These are phyloP conservation scores for Bretziella fagacearum DNA, from an alignment of 2,329 filamentous ascomycete species.

Conservation along the genomic window DNA sequence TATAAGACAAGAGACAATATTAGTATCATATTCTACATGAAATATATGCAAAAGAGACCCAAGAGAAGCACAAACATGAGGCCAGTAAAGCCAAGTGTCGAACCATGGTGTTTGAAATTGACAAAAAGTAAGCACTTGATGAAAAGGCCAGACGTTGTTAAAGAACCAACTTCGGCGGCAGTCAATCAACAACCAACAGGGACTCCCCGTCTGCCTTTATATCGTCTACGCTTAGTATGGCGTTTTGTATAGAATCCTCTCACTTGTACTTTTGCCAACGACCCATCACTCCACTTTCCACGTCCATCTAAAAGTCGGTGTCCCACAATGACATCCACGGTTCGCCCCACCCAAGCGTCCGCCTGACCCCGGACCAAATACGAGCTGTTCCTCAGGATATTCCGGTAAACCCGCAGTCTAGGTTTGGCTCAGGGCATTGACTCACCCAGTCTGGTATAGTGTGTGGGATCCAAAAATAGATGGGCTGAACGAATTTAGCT, in stretches of 20 bases:
- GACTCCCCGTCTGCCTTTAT: background rate
- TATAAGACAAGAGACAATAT: constrained; percentile 1
- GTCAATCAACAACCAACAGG: background rate
- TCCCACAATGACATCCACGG: background rate
- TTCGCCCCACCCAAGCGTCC: background rate
- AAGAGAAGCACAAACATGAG: background rate
- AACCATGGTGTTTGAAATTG: constrained; percentile 6
- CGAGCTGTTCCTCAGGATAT: too few relatives aligned
- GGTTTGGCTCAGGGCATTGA: too few relatives aligned
- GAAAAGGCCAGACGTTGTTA: background rate
- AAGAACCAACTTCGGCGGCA: background rate
- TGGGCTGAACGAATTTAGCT: too few relatives aligned
- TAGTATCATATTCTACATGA: background rate
- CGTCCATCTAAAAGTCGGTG: constrained; percentile 2
- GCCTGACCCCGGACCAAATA: background rate
- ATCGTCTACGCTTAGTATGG: too few relatives aligned
- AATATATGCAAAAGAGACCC: background rate
- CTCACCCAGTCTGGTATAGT: too few relatives aligned
- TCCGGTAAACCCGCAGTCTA: too few relatives aligned
- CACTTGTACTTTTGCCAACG: background rate
- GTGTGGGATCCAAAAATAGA: too few relatives aligned
- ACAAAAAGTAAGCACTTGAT: constrained; percentile 6
- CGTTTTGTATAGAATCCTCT: too few relatives aligned
- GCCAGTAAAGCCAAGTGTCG: constrained; percentile 3
- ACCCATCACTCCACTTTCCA: too few relatives aligned